Evolutionary conservation across 768 basidiomycete genomes (phyloP).

Genomic region (Pisolithus sp.): DNA sequence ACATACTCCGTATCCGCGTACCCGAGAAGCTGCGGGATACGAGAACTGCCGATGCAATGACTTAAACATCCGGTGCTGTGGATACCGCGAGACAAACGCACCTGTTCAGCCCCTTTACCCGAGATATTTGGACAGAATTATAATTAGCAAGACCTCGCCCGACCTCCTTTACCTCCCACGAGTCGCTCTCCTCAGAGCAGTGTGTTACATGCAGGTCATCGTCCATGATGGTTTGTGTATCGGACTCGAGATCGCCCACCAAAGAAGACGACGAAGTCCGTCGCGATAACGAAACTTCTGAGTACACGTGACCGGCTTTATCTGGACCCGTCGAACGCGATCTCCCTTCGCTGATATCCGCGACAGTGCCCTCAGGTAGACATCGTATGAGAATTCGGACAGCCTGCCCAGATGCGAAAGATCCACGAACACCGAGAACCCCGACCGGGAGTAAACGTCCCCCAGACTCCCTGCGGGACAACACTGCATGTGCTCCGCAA

Average conservation of each 20-base stretch:
- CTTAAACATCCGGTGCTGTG: conserved; percentile 3
- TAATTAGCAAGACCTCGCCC: conserved; percentile 95
- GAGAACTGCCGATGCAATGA: conserved; percentile 46
- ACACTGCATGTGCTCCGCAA: conserved; percentile 78
- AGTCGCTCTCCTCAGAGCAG: conserved; percentile 36
- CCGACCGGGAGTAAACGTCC: conserved; percentile 90
- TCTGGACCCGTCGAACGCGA: conserved; percentile 31
- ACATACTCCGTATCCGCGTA: conserved; percentile 98
- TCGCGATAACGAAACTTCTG: conserved; percentile 37
- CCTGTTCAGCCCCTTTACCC: conserved; percentile 90
- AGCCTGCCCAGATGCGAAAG: conserved; percentile 92
- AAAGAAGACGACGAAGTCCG: conserved; percentile 32
- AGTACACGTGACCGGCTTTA: conserved; percentile 27
- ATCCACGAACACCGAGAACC: conserved; percentile 79
- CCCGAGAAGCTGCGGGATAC: conserved; percentile 73
- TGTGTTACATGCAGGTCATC: conserved; percentile 25
- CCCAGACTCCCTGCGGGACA: conserved; percentile 81
- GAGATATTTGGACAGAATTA: conserved; percentile 85
- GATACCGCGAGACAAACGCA: conserved; percentile 30
- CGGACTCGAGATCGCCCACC: conserved; percentile 20
- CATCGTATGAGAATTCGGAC: conserved; percentile 70
- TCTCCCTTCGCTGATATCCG: conserved; percentile 18
- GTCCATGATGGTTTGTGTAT: conserved; percentile 22
- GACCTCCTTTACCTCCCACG: conserved; percentile 79
- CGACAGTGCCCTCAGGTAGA: conserved; percentile 16